Percentiles rank a stretch among this genome's conserved stretches.
Evolutionary conservation across 2,329 filamentous ascomycete species (phyloP).

Genomic region (Cladorrhinum sp.): DNA sequence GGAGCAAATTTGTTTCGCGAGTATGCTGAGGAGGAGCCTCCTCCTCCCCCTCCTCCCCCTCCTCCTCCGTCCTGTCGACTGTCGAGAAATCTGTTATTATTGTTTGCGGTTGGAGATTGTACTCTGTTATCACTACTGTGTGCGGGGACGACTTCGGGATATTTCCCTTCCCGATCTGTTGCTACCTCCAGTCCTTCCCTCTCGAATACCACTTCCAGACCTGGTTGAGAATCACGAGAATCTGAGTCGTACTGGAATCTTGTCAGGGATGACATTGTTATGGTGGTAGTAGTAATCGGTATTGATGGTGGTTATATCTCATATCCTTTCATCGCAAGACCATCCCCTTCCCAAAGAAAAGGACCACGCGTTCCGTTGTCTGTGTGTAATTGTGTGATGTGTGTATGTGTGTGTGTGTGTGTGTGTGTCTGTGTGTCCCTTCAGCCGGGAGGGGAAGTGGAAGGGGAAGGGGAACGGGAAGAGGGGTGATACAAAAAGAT

Average conservation of each 20-base stretch:
- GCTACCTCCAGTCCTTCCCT: background rate
- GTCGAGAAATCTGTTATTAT: background rate
- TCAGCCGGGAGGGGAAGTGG: background rate
- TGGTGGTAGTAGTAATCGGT: background rate
- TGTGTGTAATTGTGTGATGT: too few relatives aligned
- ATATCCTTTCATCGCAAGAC: background rate
- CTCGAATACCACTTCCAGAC: background rate
- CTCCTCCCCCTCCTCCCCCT: too few relatives aligned
- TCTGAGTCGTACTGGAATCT: background rate
- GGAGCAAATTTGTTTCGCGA: background rate
- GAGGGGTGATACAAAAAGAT: background rate
- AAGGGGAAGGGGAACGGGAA: background rate
- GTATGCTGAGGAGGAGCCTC: background rate
- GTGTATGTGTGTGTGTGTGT: too few relatives aligned
- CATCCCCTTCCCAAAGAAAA: too few relatives aligned
- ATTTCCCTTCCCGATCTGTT: background rate
- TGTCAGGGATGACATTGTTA: background rate
- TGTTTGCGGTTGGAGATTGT: background rate
- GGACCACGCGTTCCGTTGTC: too few relatives aligned
- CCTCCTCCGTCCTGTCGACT: too few relatives aligned
- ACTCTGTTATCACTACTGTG: too few relatives aligned
- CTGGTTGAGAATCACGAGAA: background rate
- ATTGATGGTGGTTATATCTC: background rate
- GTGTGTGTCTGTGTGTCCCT: too few relatives aligned
- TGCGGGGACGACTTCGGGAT: too few relatives aligned